Evolutionary conservation across 1,139 yeast species (phyloP).

Genomic region (Yamadazyma membranifaciens): DNA sequence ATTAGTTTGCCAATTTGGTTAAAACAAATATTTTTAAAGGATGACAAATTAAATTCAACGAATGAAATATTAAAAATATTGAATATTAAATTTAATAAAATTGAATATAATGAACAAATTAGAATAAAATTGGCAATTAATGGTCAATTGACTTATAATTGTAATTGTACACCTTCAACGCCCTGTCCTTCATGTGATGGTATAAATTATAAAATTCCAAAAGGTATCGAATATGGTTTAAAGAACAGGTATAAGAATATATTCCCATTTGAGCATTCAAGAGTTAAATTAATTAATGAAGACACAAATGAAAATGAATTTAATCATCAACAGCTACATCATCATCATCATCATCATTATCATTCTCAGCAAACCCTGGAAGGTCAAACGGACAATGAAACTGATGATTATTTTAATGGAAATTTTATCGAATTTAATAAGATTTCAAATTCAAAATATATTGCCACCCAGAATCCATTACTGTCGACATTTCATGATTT

Average conservation of each 20-base stretch:
- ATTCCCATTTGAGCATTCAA: slow-evolving; percentile 47
- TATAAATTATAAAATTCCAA: slow-evolving; percentile 50
- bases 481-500: slow-evolving; percentile 40
- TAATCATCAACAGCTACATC: slow-evolving; percentile 4
- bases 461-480: slow-evolving; percentile 48
- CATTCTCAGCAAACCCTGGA: neutral
- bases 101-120: slow-evolving; percentile 50
- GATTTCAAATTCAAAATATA: slow-evolving; percentile 24
- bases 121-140: slow-evolving; percentile 40
- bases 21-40: slow-evolving; percentile 21
- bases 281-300: slow-evolving; percentile 31
- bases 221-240: slow-evolving; percentile 47
- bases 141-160: slow-evolving; percentile 10
- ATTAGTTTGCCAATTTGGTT: slow-evolving; percentile 50
- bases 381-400: slow-evolving; percentile 10
- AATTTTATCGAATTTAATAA: slow-evolving; percentile 29
- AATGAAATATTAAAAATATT: slow-evolving; percentile 34
- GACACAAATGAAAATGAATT: neutral
- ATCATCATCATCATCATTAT: slow-evolving; percentile 5
- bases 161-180: slow-evolving; percentile 38
- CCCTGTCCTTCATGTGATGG: slow-evolving; percentile 45
- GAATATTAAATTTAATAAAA: slow-evolving; percentile 39
- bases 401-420: slow-evolving; percentile 45
- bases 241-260: slow-evolving; percentile 46
- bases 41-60: slow-evolving; percentile 11